phyloP scores from a whole-genome alignment of 257 asterid genomes.

The Scutellaria galericulata region DNA sequence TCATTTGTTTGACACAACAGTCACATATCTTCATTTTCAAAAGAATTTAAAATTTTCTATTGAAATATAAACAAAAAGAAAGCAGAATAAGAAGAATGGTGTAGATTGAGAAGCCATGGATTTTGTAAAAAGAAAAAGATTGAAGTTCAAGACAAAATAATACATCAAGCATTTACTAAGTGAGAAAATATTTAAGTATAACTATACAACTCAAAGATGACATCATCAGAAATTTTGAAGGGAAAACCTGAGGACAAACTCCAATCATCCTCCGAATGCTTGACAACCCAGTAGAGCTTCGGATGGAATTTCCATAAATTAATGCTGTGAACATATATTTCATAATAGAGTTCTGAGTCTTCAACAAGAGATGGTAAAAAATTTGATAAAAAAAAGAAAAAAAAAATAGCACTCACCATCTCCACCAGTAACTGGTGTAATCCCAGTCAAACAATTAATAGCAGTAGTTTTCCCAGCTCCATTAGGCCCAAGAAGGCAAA shows the following conservation, averaged over 20 bases:
- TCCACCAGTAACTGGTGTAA: constrained; percentile 86
- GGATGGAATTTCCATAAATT: constrained; percentile 80
- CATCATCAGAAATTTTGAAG: constrained; percentile 27
- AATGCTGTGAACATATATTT: constrained; percentile 61
- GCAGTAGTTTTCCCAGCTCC: constrained; percentile 98
- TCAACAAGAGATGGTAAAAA: constrained; percentile 18
- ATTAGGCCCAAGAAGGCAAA: constrained; percentile 97
- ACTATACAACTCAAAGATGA: constrained; percentile 4
- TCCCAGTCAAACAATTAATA: constrained; percentile 91
- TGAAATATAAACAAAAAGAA: constrained; percentile 12
- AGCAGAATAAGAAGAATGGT: not conserved
- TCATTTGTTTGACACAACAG: constrained; percentile 12
- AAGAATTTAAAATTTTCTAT: not conserved
- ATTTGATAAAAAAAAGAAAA: constrained; percentile 4
- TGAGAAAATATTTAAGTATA: not conserved
- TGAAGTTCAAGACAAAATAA: constrained; percentile 16
- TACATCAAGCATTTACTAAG: not conserved
- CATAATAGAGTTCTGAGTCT: constrained; percentile 22
- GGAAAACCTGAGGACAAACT: constrained; percentile 91
- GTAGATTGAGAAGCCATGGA: not conserved
- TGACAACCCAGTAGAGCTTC: constrained; percentile 82
- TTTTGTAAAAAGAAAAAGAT: constrained; percentile 1
- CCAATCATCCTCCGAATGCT: constrained; percentile 85
- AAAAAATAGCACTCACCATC: constrained; percentile 69
- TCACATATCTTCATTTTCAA: not conserved